Conservation (phyloP, 139 green algal genomes). For the Auxenochlorella protothecoides region DNA sequence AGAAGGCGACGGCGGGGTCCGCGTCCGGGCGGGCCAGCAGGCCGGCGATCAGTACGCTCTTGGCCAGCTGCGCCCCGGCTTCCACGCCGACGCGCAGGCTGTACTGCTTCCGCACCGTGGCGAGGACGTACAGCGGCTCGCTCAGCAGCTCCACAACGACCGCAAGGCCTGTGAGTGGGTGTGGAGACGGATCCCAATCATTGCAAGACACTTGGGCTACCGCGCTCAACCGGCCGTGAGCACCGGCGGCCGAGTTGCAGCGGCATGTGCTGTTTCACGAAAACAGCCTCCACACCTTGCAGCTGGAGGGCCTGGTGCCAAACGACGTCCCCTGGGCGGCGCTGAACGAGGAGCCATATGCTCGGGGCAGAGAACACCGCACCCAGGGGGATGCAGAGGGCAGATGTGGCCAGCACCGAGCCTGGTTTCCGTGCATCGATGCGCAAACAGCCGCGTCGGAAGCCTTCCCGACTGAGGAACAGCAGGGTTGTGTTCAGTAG, state of each 20-base stretch:
- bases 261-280: constrained; percentile 10
- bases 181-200: background rate
- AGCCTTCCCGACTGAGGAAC: constrained; percentile 73
- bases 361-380: constrained; percentile 17
- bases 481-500: constrained; percentile 82
- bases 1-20: constrained; percentile 42
- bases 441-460: constrained; percentile 70
- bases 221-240: too few relatives aligned
- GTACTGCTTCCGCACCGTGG: constrained; percentile 46
- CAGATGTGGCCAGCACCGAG: constrained; percentile 8
- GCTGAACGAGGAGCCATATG: too few relatives aligned
- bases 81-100: constrained; percentile 50
- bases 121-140: constrained; percentile 70
- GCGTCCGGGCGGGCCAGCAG: constrained; percentile 23
- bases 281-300: constrained; percentile 12
- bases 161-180: constrained; percentile 35
- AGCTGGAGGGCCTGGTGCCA: too few relatives aligned
- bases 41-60: constrained; percentile 33
- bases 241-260: too few relatives aligned
- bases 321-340: too few relatives aligned
- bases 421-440: constrained; percentile 4
- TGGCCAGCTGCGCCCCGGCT: constrained; percentile 34
- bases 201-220: too few relatives aligned
- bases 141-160: constrained; percentile 52
- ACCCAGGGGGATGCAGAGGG: constrained; percentile 41